phyloP scores from a whole-genome alignment of 2,329 filamentous ascomycete genomes.

The Aschersonia sp. region DNA sequence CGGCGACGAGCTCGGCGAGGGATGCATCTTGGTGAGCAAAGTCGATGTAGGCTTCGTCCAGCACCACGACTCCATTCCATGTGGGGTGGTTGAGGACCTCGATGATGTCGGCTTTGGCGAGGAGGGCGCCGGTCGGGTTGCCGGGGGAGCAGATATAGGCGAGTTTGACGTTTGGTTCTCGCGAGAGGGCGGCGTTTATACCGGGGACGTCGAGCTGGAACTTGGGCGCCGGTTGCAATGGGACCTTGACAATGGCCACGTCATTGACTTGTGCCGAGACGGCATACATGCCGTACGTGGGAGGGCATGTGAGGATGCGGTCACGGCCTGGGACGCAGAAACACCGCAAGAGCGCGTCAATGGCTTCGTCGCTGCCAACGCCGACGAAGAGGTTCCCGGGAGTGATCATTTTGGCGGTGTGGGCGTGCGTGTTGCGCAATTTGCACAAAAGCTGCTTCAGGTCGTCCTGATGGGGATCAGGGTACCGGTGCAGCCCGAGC shows the following conservation, averaged over 20 bases:
- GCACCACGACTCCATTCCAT: conserved; percentile 88
- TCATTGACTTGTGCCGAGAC: conserved; percentile 95
- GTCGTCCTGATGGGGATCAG: conserved; percentile 81
- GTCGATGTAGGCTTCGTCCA: conserved; percentile 94
- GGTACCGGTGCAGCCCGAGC: conserved; percentile 79
- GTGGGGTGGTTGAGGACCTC: conserved; percentile 68
- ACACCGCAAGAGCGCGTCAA: conserved; percentile 82
- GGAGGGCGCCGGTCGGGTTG: conserved; percentile 75
- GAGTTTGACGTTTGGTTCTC: conserved; percentile 57
- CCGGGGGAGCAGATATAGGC: conserved; percentile 89
- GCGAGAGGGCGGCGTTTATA: conserved; percentile 50
- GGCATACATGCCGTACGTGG: conserved; percentile 96
- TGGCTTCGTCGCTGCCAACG: conserved; percentile 91
- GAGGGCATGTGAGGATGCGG: conserved; percentile 86
- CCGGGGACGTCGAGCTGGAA: conserved; percentile 63
- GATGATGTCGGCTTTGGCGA: conserved; percentile 61
- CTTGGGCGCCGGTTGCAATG: conserved; percentile 53
- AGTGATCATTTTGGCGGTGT: conserved; percentile 58
- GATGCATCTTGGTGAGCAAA: conserved; percentile 67
- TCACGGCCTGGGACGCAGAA: conserved; percentile 83
- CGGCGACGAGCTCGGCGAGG: conserved; percentile 78
- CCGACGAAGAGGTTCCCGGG: conserved; percentile 86
- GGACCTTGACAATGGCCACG: conserved; percentile 72
- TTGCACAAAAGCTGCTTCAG: conserved; percentile 79
- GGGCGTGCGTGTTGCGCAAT: conserved; percentile 71